These are phyloP conservation scores for Coleophoma crateriformis DNA, from an alignment of 2,329 filamentous ascomycete genomes.

Conservation along the genomic window DNA sequence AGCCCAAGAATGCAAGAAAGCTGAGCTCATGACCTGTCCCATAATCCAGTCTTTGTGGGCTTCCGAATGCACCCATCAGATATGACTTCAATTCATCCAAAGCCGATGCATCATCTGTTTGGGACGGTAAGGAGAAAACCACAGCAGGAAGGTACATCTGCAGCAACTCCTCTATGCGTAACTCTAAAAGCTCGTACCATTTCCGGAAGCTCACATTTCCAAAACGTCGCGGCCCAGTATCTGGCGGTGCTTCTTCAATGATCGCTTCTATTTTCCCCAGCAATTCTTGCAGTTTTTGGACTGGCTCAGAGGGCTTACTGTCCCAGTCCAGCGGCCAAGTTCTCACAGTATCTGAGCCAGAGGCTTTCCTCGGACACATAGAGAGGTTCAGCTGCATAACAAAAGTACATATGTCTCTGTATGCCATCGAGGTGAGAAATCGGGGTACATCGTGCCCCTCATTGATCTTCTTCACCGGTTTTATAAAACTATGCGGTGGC, in stretches of 20 bases:
- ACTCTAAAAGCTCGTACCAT: conserved; percentile 70
- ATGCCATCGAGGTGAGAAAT: conserved; percentile 78
- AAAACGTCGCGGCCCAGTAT: conserved; percentile 81
- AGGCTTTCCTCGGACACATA: conserved; percentile 64
- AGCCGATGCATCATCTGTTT: conserved; percentile 33
- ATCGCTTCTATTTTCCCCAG: conserved; percentile 59
- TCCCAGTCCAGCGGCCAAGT: conserved; percentile 43
- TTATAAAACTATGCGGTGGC: conserved; percentile 51
- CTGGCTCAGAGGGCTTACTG: conserved; percentile 35
- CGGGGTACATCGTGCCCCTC: conserved; percentile 74
- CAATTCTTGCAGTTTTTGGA: conserved; percentile 61
- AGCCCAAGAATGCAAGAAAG: conserved; percentile 85
- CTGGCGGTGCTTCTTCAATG: conserved; percentile 75
- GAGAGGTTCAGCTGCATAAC: conserved; percentile 85
- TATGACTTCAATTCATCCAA: conserved; percentile 71
- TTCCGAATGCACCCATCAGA: conserved; percentile 81
- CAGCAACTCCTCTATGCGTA: conserved; percentile 50
- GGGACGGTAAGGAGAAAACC: conserved; percentile 26
- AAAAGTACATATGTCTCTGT: conserved; percentile 82
- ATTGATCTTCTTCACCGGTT: conserved; percentile 77
- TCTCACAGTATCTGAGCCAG: conserved; percentile 35
- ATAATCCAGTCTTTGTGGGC: conserved; percentile 84
- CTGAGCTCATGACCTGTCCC: conserved; percentile 94
- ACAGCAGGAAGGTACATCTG: conserved; percentile 46
- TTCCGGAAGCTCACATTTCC: conserved; percentile 86